A percentile compares a stretch with the other conserved stretches of the same genome.
These are phyloP conservation scores for Kodamaea kakaduensis DNA, from an alignment of 805 yeast genomes.

Conservation along the genomic window DNA sequence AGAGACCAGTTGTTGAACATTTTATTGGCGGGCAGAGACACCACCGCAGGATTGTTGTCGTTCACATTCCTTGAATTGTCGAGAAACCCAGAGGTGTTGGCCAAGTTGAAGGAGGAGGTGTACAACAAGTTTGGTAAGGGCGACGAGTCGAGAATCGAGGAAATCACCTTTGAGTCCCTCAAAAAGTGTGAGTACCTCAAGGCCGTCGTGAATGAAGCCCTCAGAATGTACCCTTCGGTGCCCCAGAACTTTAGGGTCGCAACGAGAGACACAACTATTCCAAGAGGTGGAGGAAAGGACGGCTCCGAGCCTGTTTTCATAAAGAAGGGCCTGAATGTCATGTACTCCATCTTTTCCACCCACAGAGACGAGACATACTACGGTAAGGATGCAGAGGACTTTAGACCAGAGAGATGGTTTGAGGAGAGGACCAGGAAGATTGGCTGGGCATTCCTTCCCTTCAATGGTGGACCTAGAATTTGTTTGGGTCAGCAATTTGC, in stretches of 20 bases:
- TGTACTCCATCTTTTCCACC: conserved; percentile 35
- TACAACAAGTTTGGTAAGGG: conserved; percentile 30
- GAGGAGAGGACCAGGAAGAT: conserved; percentile 12
- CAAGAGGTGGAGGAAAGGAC: conserved; percentile 26
- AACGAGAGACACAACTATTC: conserved; percentile 21
- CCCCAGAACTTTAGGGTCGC: conserved; percentile 22
- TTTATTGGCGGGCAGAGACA: conserved; percentile 41
- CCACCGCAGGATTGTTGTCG: conserved; percentile 39
- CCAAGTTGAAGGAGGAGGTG: conserved; percentile 29
- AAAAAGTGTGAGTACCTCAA: conserved; percentile 38
- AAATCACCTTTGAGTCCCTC: conserved; percentile 35
- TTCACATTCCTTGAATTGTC: conserved; percentile 33
- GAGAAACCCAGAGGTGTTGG: conserved; percentile 29
- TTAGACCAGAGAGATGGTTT: conserved; percentile 37
- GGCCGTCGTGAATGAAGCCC: conserved; percentile 32
- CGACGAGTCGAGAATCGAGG: conserved; percentile 23
- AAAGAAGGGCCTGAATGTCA: conserved; percentile 41
- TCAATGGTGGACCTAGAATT: conserved; percentile 23
- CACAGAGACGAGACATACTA: conserved; percentile 34
- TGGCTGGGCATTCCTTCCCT: conserved; percentile 22
- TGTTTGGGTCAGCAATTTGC: conserved; percentile 25
- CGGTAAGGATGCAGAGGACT: conserved; percentile 30
- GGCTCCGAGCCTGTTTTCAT: conserved; percentile 21
- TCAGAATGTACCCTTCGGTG: conserved; percentile 34
- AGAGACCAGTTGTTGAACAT: conserved; percentile 39